Base-by-base conservation (phyloP, 768 basidiomycete genomes). In the Krasilnikovozyma curviuscula region DNA sequence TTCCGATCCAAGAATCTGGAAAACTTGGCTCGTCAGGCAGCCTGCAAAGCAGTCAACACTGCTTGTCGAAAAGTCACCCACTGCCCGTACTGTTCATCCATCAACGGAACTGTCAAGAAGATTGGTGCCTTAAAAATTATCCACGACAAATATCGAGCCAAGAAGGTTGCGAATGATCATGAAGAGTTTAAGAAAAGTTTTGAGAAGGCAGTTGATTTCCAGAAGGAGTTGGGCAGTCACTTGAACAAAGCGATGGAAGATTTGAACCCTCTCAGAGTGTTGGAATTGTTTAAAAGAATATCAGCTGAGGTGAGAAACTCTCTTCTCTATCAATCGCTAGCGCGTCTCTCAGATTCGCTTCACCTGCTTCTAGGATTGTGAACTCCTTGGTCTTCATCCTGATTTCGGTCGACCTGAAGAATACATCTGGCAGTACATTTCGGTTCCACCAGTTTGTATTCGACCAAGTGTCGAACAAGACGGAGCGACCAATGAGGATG, bases 381-480 rank as follows among this genome's bases (percentile, higher is more conserved):
- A 98, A 65, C 68, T 98, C 38, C 71, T 98, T 10, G 91, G 93
- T 2, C 65, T 97, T 49, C 77, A 83, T 49, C 93, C 93, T 1
- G 73, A 73, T 13, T 78, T 77, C 59, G 89, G 91, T 40, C 69
- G 93, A 45, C 93, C 93, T 9, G 93, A 98, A 67, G 83, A 95
- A 62, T 93, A 86, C 58, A 76, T 98, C 44, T 98, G 93, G 91
- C 91, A 97, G 64, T 98, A 95, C 64, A 76, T 98, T 13, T 91
- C 88, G 21, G 93, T 98, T 27, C 93, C 93, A 33, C 93, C 93
- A 0, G 86, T 93, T 18, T 89, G 86, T 61, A 98, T 98, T 47
- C 77, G 93, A 39, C 93, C 93, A 0, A 93, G 88, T 3, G 93
- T 98, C 1, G 81, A 83, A 0, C 93, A 97, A 64, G 93, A 98